Base-by-base conservation (phyloP, 2,329 filamentous ascomycete genomes). In the Cyphellophora attinorum region DNA sequence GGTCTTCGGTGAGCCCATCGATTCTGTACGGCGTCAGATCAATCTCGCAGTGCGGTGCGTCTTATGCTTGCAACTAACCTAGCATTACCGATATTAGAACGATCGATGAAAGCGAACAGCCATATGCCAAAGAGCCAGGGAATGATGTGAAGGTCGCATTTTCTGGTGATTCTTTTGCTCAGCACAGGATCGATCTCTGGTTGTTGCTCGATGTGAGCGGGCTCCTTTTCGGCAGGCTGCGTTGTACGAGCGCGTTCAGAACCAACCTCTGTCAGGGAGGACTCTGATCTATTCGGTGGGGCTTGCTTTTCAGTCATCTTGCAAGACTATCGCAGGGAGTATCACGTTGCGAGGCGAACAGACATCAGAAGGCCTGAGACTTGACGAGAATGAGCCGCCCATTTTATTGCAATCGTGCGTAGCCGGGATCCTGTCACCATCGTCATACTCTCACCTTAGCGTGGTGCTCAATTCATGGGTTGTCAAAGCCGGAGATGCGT, bases 31-130 rank as follows among this genome's bases (percentile, higher is more conserved):
- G n/a, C n/a, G n/a, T n/a, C n/a, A n/a, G n/a, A n/a, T n/a, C n/a
- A n/a, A n/a, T n/a, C n/a, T n/a, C n/a, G n/a, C n/a, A n/a, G n/a
- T n/a, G n/a, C n/a, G n/a, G n/a, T n/a, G n/a, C n/a, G n/a, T n/a
- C n/a, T n/a, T n/a, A n/a, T n/a, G n/a, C n/a, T n/a, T n/a, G n/a
- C n/a, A n/a, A n/a, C n/a, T n/a, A n/a, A n/a, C n/a, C n/a, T n/a
- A n/a, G 62, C 63, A 47, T 50, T 50, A 76, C 77, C 79, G 25
- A 84, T 79, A 39, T 83, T 83, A 15, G 79, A 75, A 10, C 79
- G 54, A 40, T 67, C 79, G 27, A 29, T 29, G 27, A 29, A 11
- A 29, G 15, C 29, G n/a, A 8, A 31, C 21, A 25, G 21, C 29
- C 29, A 31, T 10, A 31, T 31, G n/a, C 29, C 29, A 18, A 31